Evolutionary conservation across 176 grass and related monocot species (phyloP).

Genomic region (Carex littledalei): DNA sequence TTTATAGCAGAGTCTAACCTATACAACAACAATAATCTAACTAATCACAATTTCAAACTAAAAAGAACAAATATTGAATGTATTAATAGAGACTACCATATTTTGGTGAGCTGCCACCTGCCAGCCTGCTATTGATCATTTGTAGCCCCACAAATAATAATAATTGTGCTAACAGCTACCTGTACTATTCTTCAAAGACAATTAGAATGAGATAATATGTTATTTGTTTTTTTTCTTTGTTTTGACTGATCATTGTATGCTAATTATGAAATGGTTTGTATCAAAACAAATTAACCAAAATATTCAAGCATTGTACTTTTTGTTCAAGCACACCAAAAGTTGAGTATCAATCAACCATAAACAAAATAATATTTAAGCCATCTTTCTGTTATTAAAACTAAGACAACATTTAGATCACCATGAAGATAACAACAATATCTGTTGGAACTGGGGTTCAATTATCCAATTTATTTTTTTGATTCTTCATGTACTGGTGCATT

Average conservation of each 20-base stretch:
- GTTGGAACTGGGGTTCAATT: not conserved
- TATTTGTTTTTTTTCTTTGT: not conserved
- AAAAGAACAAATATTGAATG: not conserved
- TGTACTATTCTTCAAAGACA: not conserved
- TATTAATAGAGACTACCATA: not conserved
- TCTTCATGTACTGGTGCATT: not conserved
- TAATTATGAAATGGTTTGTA: not conserved
- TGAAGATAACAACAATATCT: not conserved
- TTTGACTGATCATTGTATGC: not conserved
- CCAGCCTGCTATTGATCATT: not conserved
- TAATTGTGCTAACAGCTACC: not conserved
- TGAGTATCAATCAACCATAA: not conserved
- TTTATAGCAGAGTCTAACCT: too few relatives aligned
- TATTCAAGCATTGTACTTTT: not conserved
- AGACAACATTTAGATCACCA: not conserved
- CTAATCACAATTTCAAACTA: not conserved
- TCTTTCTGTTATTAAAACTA: not conserved
- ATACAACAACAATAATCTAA: not conserved
- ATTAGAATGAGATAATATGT: not conserved
- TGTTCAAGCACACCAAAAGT: not conserved
- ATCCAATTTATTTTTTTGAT: not conserved
- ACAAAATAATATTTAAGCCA: not conserved
- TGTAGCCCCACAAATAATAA: not conserved
- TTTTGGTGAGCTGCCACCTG: not conserved
- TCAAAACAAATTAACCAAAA: not conserved